These are phyloP conservation scores for Epichloe amarillans DNA, from an alignment of 2,329 filamentous ascomycete species.

Conservation along the genomic window DNA sequence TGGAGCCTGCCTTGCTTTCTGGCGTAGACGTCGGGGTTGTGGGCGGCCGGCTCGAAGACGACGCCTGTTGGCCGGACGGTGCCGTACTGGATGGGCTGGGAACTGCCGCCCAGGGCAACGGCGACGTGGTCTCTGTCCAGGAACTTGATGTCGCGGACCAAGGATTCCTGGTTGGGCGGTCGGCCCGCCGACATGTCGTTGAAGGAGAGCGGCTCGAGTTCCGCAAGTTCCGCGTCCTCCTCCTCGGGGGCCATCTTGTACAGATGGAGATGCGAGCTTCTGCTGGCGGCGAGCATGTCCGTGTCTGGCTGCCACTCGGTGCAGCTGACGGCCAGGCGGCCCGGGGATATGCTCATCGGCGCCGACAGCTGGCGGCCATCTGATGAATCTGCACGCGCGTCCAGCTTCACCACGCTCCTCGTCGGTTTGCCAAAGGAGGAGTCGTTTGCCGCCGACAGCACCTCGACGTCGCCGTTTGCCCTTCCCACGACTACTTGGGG, in stretches of 20 bases:
- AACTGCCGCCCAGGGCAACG: conserved; percentile 29
- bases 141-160: conserved; percentile 28
- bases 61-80: conserved; percentile 32
- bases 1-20: no score
- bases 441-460: conserved; percentile 26
- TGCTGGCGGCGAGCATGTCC: conserved; percentile 18
- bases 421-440: conserved; percentile 14
- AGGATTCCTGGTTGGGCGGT: conserved; percentile 11
- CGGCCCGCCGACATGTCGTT: conserved; percentile 14
- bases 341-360: conserved; percentile 4
- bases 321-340: conserved; percentile 19
- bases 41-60: conserved; percentile 21
- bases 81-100: conserved; percentile 32
- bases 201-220: conserved; percentile 11
- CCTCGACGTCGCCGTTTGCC: conserved; percentile 34
- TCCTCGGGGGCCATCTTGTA: conserved; percentile 13
- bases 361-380: not conserved
- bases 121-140: conserved; percentile 31
- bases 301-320: conserved; percentile 19
- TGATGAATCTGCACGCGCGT: not conserved
- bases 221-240: conserved; percentile 2
- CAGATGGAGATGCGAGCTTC: conserved; percentile 17
- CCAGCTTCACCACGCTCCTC: conserved; percentile 11
- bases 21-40: conserved; percentile 9
- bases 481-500: conserved; percentile 32